A percentile compares a stretch with the other conserved stretches of the same genome.
Conservation (phyloP, 805 yeast species). For the Zygoascus flipseniorum region DNA sequence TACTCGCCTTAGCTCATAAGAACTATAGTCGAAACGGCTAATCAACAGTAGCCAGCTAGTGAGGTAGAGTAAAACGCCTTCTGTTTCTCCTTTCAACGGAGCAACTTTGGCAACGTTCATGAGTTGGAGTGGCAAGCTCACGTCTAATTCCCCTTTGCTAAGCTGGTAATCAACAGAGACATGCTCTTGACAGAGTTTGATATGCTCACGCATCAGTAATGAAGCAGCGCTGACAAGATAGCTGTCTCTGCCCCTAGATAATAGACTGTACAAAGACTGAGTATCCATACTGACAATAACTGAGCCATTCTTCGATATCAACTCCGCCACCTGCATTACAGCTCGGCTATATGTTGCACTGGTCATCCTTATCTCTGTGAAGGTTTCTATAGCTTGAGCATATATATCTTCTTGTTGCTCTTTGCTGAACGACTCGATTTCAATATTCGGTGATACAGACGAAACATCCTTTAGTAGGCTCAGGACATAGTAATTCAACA, state of each 20-base stretch:
- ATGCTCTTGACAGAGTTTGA: slow-evolving; percentile 5
- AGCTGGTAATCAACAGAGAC: slow-evolving; percentile 35
- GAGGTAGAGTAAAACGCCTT: slow-evolving; percentile 21
- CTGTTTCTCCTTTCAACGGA: slow-evolving; percentile 17
- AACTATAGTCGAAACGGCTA: slow-evolving; percentile 52
- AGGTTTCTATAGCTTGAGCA: background rate
- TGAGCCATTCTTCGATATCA: background rate
- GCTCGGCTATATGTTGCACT: background rate
- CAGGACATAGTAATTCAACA: slow-evolving; percentile 39
- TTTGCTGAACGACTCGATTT: background rate
- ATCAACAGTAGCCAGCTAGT: slow-evolving; percentile 58
- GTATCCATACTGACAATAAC: background rate
- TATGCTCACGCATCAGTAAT: background rate
- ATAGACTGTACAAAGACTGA: background rate
- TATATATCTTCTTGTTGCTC: background rate
- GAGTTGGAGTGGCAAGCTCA: slow-evolving; percentile 3
- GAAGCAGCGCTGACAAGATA: background rate
- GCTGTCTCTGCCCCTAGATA: background rate
- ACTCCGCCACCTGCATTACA: background rate
- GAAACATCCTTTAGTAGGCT: background rate
- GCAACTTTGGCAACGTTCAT: slow-evolving; percentile 1
- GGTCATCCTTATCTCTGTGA: background rate
- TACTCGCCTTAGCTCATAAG: slow-evolving; percentile 52
- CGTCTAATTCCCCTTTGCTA: background rate
- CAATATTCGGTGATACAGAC: background rate